Conservation (phyloP, 108 stramenopile species). For the Craspedostauros australis region DNA sequence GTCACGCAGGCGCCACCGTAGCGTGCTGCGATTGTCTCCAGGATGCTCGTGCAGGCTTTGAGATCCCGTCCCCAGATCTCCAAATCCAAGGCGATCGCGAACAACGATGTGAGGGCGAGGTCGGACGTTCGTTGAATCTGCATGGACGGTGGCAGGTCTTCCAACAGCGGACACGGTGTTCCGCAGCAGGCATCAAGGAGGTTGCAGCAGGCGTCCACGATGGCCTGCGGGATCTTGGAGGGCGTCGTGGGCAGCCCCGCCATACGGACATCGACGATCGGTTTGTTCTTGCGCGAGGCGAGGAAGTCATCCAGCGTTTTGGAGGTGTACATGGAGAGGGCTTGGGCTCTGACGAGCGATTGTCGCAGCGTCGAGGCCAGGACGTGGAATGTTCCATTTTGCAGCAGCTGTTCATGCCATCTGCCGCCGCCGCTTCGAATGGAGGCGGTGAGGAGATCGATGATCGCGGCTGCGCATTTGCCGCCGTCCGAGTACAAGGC, state of each 20-base stretch:
- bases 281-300: not conserved
- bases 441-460: constrained; percentile 41
- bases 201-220: constrained; percentile 39
- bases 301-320: no score
- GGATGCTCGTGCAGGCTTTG: constrained; percentile 31
- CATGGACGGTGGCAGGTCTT: constrained; percentile 25
- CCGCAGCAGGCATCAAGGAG: constrained; percentile 66
- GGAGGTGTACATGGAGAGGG: not conserved
- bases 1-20: constrained; percentile 44
- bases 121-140: constrained; percentile 68
- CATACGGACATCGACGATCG: constrained; percentile 18
- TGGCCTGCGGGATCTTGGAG: constrained; percentile 30
- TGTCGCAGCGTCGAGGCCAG: constrained; percentile 50
- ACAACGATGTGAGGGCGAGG: constrained; percentile 61
- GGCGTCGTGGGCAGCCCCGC: constrained; percentile 17
- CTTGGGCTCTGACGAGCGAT: constrained; percentile 53
- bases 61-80: constrained; percentile 67
- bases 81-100: constrained; percentile 77
- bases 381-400: constrained; percentile 64
- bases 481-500: constrained; percentile 51
- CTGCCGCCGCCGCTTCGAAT: constrained; percentile 61
- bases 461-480: constrained; percentile 40
- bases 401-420: constrained; percentile 70
- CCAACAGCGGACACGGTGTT: constrained; percentile 21
- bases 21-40: constrained; percentile 44